A percentile compares a stretch with the other conserved stretches of the same genome.
Conservation (phyloP, 768 basidiomycete genomes). For the Collybia sordida region DNA sequence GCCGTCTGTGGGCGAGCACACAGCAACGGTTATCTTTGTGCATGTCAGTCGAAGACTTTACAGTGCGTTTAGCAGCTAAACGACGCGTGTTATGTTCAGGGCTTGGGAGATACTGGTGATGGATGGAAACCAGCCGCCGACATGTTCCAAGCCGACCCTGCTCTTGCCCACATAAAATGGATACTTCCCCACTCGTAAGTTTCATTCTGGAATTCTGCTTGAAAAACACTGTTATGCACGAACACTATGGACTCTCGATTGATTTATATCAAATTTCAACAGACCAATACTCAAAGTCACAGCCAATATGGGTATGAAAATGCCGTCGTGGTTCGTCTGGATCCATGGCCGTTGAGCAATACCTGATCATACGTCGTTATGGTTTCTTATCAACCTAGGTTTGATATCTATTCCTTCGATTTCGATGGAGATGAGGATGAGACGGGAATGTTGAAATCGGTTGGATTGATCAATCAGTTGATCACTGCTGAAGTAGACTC, state of each 20-base stretch:
- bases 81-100: constrained; percentile 27
- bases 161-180: constrained; percentile 64
- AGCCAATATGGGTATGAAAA: constrained; percentile 47
- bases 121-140: constrained; percentile 58
- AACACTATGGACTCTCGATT: not conserved
- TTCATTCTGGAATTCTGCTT: too few species aligned
- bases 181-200: constrained; percentile 59
- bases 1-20: too few species aligned
- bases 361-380: not conserved
- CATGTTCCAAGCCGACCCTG: constrained; percentile 35
- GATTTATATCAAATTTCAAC: constrained; percentile 3
- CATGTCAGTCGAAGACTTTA: constrained; percentile 47
- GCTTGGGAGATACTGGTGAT: constrained; percentile 46
- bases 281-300: constrained; percentile 50
- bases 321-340: constrained; percentile 49
- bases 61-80: not conserved
- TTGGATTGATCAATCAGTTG: constrained; percentile 50
- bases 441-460: constrained; percentile 44
- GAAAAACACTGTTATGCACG: too few species aligned
- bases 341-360: not conserved
- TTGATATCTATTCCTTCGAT: constrained; percentile 55
- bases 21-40: constrained; percentile 67
- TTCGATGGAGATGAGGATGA: constrained; percentile 58
- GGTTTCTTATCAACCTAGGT: constrained; percentile 30
- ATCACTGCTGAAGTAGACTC: constrained; percentile 57